Evolutionary conservation across 148 eudicot species (phyloP).

Genomic region (Rheum nobile): DNA sequence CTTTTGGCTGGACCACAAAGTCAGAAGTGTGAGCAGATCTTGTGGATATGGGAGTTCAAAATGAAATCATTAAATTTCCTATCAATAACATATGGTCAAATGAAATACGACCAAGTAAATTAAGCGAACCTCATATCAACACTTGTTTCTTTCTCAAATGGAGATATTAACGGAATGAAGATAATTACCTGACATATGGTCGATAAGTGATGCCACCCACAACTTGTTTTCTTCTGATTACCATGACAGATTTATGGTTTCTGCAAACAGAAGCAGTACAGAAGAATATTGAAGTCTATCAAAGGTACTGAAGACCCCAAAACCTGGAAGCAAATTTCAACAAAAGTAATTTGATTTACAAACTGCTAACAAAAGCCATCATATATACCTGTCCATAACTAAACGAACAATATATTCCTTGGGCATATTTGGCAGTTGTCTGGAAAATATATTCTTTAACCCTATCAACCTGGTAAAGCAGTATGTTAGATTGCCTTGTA

Average conservation of each 20-base stretch:
- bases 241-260: constrained; percentile 92
- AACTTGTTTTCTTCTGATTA: constrained; percentile 54
- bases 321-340: not conserved
- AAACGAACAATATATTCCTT: constrained; percentile 98
- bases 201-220: constrained; percentile 98
- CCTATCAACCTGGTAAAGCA: constrained; percentile 72
- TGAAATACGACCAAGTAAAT: not conserved
- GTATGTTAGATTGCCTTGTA: not conserved
- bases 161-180: not conserved
- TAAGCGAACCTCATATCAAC: not conserved
- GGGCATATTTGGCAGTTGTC: constrained; percentile 98
- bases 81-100: not conserved
- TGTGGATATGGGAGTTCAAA: not conserved
- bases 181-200: constrained; percentile 63
- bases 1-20: constrained; percentile 49
- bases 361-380: not conserved
- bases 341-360: not conserved
- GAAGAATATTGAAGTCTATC: not conserved
- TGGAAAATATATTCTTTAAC: constrained; percentile 90
- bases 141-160: not conserved
- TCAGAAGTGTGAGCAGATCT: not conserved
- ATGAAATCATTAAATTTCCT: not conserved
- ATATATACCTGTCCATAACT: constrained; percentile 80
- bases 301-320: not conserved
- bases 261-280: constrained; percentile 24